These are phyloP conservation scores for Fusarium denticulatum DNA, from an alignment of 2,329 filamentous ascomycete genomes.

Conservation along the genomic window DNA sequence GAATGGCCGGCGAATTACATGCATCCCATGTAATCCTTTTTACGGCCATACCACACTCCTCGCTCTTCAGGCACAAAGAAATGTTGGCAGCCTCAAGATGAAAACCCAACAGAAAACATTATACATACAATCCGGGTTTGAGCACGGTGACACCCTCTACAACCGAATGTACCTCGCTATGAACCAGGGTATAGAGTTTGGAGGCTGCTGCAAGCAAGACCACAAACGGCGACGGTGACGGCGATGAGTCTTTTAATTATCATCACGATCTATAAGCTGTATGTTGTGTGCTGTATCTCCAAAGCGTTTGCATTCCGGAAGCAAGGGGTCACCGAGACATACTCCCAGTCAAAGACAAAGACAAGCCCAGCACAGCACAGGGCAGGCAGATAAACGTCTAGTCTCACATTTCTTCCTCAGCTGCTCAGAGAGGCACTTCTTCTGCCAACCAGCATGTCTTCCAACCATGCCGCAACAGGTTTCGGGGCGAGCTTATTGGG, in stretches of 20 bases:
- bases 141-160: conserved; percentile 9
- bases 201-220: conserved; percentile 3
- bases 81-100: conserved; percentile 14
- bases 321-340: conserved; percentile 16
- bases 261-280: neutral
- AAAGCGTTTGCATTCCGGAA: conserved; percentile 30
- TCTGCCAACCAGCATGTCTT: neutral
- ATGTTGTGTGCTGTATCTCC: neutral
- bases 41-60: conserved; percentile 4
- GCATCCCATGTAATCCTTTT: conserved; percentile 25
- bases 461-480: neutral
- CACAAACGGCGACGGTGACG: neutral
- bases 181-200: conserved; percentile 5
- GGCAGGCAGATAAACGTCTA: neutral
- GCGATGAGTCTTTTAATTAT: neutral
- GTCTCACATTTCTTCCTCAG: neutral
- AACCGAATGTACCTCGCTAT: neutral
- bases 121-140: neutral
- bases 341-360: conserved; percentile 13
- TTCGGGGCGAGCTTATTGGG: conserved; percentile 11
- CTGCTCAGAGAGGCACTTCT: neutral
- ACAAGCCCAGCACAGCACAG: neutral
- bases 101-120: conserved; percentile 26
- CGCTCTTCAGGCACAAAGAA: conserved; percentile 19
- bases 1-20: conserved; percentile 8